These are phyloP conservation scores for Boletellus dicymbophilus DNA, from an alignment of 1,284 basidiomycete species.

Conservation along the genomic window DNA sequence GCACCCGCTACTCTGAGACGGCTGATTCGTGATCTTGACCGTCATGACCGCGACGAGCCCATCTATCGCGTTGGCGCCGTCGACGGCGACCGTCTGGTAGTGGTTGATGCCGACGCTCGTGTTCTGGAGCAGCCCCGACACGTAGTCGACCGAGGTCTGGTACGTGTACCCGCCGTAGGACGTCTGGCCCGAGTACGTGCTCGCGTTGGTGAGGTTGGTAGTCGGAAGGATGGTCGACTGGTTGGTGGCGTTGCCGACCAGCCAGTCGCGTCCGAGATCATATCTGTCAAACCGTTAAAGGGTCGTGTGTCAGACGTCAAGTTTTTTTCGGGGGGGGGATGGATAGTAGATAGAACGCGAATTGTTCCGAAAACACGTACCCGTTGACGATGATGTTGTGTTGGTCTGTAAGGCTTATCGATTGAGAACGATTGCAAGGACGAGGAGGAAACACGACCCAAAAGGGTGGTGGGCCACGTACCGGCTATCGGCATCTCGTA, in stretches of 20 bases:
- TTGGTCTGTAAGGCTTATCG: slow-evolving; percentile 26
- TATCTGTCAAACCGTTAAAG: slow-evolving; percentile 51
- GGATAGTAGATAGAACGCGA: no score
- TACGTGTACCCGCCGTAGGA: slow-evolving; percentile 68
- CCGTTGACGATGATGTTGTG: slow-evolving; percentile 63
- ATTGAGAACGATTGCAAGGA: background rate
- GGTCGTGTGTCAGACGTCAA: no score
- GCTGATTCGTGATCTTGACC: slow-evolving; percentile 61
- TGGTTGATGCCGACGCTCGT: slow-evolving; percentile 82
- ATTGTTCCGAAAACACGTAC: slow-evolving; percentile 35
- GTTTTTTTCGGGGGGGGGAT: no score
- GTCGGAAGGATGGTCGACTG: slow-evolving; percentile 54
- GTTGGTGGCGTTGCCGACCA: slow-evolving; percentile 79
- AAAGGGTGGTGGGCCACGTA: no score
- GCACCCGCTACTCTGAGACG: slow-evolving; percentile 29
- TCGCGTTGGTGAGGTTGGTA: slow-evolving; percentile 47
- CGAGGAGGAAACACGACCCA: no score
- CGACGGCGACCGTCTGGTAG: slow-evolving; percentile 56
- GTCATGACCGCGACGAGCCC: slow-evolving; percentile 85
- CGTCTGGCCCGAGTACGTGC: slow-evolving; percentile 59
- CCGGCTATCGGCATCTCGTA: slow-evolving; percentile 69
- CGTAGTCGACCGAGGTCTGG: slow-evolving; percentile 65
- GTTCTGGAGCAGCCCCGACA: slow-evolving; percentile 68
- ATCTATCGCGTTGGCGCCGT: slow-evolving; percentile 72
- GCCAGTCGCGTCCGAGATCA: slow-evolving; percentile 71